phyloP scores from a whole-genome alignment of 2,329 filamentous ascomycete species.

The Plectosphaerella plurivora region DNA sequence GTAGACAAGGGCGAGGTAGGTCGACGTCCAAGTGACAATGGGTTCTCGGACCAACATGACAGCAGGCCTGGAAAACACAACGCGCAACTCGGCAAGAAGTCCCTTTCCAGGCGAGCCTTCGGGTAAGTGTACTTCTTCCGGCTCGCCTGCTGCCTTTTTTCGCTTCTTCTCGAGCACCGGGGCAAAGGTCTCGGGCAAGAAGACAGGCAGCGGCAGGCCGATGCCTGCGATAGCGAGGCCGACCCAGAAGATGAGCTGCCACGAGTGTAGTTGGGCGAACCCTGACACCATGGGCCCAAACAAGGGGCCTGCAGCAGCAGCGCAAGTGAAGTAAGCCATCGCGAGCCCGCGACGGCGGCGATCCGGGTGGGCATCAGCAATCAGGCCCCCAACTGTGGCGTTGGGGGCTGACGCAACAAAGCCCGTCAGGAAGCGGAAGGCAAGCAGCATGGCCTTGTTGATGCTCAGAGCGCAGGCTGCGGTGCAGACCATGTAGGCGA shows the following conservation, averaged over 20 bases:
- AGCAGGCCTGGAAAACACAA: constrained; percentile 31
- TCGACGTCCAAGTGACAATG: constrained; percentile 11
- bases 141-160: no score
- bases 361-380: constrained; percentile 38
- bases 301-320: constrained; percentile 32
- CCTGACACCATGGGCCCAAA: constrained; percentile 39
- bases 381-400: constrained; percentile 37
- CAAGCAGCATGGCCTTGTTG: constrained; percentile 33
- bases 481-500: constrained; percentile 31
- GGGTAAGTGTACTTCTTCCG: no score
- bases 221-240: constrained; percentile 19
- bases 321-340: constrained; percentile 27
- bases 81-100: constrained; percentile 47
- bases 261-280: constrained; percentile 30
- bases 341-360: constrained; percentile 24
- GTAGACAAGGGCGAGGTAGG: constrained; percentile 50
- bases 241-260: constrained; percentile 40
- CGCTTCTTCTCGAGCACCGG: constrained; percentile 9
- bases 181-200: constrained; percentile 33
- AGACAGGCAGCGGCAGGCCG: constrained; percentile 40
- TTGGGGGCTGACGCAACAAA: constrained; percentile 33
- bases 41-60: no score
- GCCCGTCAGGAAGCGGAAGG: constrained; percentile 37
- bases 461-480: constrained; percentile 35
- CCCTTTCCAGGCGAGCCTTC: constrained; percentile 10